Conservation (phyloP, 306 rosid genomes). For the Dryas drummondii region DNA sequence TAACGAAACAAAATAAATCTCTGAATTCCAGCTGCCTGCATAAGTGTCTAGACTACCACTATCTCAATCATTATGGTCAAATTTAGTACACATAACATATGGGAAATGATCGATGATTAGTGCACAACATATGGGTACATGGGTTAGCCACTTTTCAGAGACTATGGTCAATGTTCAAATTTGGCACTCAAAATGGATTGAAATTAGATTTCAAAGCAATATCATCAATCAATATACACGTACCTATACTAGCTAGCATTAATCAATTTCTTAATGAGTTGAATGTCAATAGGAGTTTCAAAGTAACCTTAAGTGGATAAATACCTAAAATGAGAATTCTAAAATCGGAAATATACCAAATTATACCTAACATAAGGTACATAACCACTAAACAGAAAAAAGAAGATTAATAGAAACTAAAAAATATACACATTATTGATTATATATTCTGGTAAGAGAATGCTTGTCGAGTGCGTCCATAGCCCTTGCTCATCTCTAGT, state of each 20-base stretch:
- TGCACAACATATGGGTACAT: not conserved
- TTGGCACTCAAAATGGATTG: not conserved
- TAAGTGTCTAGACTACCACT: not conserved
- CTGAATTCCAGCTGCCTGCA: not conserved
- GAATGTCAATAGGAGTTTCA: slow-evolving; percentile 4
- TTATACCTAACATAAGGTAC: not conserved
- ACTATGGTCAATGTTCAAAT: not conserved
- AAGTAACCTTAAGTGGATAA: not conserved
- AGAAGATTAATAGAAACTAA: no score
- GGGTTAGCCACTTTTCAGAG: not conserved
- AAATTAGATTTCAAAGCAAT: not conserved
- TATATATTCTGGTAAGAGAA: no score
- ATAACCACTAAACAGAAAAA: not conserved
- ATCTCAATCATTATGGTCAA: not conserved
- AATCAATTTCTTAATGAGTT: not conserved
- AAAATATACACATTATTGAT: not conserved
- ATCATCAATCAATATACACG: not conserved
- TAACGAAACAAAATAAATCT: not conserved
- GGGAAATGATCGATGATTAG: not conserved
- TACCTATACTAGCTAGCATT: not conserved
- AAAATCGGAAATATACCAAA: slow-evolving; percentile 1
- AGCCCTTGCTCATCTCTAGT: no score
- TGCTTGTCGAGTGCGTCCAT: no score
- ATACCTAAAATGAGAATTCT: not conserved
- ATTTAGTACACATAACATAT: no score